These are phyloP conservation scores for Amanita pseudoporphyria DNA, from an alignment of 768 basidiomycete genomes.

Conservation along the genomic window DNA sequence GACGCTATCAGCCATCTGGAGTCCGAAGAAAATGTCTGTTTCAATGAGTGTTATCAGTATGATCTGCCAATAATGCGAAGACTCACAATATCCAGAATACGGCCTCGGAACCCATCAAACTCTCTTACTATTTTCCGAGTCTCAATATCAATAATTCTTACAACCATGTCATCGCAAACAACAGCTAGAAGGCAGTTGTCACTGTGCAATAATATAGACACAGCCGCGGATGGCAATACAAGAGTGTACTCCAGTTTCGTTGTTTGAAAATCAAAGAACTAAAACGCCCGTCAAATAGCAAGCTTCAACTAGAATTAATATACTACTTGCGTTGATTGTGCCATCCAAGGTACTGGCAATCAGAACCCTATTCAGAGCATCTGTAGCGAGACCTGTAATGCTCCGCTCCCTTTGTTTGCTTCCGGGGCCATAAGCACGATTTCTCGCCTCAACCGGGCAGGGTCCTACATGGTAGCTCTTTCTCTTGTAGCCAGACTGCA, in stretches of 20 bases:
- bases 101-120: constrained; percentile 69
- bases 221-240: constrained; percentile 55
- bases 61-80: not conserved
- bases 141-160: constrained; percentile 88
- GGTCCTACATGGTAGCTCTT: constrained; percentile 65
- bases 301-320: not conserved
- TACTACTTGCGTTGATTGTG: constrained; percentile 67
- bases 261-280: constrained; percentile 98
- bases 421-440: constrained; percentile 29
- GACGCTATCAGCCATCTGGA: constrained; percentile 88
- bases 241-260: constrained; percentile 63
- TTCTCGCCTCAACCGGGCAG: constrained; percentile 44
- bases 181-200: constrained; percentile 80
- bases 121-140: constrained; percentile 84
- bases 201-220: constrained; percentile 67
- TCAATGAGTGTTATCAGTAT: constrained; percentile 4
- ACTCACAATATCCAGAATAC: constrained; percentile 83
- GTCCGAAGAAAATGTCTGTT: constrained; percentile 87
- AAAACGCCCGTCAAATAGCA: not conserved
- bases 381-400: constrained; percentile 78
- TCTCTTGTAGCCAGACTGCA: constrained; percentile 88
- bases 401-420: constrained; percentile 38
- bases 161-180: constrained; percentile 76
- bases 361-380: constrained; percentile 72
- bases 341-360: constrained; percentile 87